Percentiles rank a stretch among this genome's conserved stretches.
Evolutionary conservation across 345 rosid species (phyloP).

Genomic region (Eucalyptus regnans): DNA sequence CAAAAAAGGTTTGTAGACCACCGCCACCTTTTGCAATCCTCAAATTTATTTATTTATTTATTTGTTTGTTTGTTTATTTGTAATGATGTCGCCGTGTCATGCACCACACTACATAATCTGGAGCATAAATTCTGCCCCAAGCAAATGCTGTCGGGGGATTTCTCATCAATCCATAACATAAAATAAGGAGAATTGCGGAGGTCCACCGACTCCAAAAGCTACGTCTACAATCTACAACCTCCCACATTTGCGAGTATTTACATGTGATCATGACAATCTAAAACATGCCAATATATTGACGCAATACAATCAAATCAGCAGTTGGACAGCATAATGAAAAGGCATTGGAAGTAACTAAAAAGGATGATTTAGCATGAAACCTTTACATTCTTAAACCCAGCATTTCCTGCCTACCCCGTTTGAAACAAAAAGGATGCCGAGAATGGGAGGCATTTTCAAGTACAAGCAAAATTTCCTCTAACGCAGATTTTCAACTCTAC

Average conservation of each 20-base stretch:
- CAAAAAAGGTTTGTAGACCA: not conserved
- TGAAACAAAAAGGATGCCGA: not conserved
- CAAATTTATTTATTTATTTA: accelerated
- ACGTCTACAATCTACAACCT: not conserved
- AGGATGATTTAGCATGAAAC: not conserved
- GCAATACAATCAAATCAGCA: not conserved
- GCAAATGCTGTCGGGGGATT: not conserved
- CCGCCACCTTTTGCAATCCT: not conserved
- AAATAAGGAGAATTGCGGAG: not conserved
- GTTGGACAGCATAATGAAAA: not conserved
- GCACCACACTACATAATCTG: not conserved
- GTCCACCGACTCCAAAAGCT: not conserved
- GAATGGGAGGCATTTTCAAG: not conserved
- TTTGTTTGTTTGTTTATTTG: not conserved
- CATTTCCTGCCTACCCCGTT: not conserved
- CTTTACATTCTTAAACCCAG: not conserved
- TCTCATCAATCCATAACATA: not conserved
- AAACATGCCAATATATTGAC: not conserved
- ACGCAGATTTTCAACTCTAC: not conserved
- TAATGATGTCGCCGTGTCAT: not conserved
- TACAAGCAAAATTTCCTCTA: not conserved
- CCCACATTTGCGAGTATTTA: not conserved
- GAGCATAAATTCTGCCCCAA: not conserved
- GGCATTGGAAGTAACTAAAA: not conserved
- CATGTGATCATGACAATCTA: not conserved